Evolutionary conservation across 495 filamentous ascomycete genomes (phyloP).

Genomic region (Penicillium subrubescens): DNA sequence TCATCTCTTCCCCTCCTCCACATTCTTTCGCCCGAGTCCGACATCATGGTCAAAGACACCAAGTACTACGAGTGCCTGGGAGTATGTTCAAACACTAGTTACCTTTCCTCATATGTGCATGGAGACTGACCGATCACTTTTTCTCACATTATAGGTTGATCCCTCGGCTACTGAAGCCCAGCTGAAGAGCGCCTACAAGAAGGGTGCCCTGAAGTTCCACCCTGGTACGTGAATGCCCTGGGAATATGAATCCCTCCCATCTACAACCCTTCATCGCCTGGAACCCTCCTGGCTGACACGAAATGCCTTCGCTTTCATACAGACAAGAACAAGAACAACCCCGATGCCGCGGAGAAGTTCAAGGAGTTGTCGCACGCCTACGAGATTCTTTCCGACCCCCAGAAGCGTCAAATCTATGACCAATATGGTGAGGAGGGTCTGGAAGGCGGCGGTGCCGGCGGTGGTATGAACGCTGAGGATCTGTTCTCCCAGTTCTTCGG

Average conservation of each 20-base stretch:
- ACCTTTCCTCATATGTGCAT: background rate
- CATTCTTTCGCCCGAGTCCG: conserved; percentile 17
- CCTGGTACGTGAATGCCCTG: conserved; percentile 63
- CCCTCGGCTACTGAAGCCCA: conserved; percentile 73
- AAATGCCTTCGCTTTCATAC: conserved; percentile 10
- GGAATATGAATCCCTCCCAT: background rate
- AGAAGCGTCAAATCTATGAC: conserved; percentile 92
- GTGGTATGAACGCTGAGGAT: conserved; percentile 95
- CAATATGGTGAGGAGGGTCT: conserved; percentile 97
- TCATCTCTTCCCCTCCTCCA: conserved; percentile 18
- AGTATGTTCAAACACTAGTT: conserved; percentile 53
- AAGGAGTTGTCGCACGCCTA: conserved; percentile 96
- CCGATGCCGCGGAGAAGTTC: conserved; percentile 94
- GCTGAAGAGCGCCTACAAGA: conserved; percentile 89
- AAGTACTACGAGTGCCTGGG: conserved; percentile 85
- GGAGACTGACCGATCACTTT: conserved; percentile 20
- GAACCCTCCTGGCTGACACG: background rate
- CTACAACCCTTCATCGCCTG: background rate
- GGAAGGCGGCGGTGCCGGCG: conserved; percentile 78
- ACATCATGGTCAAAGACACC: conserved; percentile 84
- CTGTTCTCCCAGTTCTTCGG: conserved; percentile 98
- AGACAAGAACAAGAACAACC: conserved; percentile 97
- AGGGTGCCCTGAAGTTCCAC: conserved; percentile 85
- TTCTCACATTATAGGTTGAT: conserved; percentile 58
- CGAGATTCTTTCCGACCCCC: conserved; percentile 85